These are phyloP conservation scores for Panaeolus cyanescens DNA, from an alignment of 768 basidiomycete genomes.

Conservation along the genomic window DNA sequence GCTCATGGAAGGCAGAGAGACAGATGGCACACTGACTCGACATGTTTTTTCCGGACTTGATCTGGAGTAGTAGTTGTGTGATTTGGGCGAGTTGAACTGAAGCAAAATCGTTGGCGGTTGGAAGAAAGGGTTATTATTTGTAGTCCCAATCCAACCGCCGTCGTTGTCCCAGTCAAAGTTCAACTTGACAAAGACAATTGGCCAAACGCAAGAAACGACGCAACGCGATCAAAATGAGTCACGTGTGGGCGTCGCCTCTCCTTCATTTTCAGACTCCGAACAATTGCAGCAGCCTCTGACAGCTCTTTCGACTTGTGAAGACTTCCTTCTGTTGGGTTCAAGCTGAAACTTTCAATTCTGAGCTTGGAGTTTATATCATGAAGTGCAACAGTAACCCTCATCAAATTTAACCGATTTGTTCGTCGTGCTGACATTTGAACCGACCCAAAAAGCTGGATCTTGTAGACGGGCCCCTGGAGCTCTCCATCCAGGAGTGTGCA, in stretches of 20 bases:
- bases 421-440: no score
- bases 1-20: slow-evolving; percentile 49
- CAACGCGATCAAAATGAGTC: slow-evolving; percentile 2
- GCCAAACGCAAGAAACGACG: background rate
- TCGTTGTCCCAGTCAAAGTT: slow-evolving; percentile 2
- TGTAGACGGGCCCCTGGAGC: no score
- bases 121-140: background rate
- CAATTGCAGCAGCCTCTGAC: background rate
- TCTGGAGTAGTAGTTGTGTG: background rate
- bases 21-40: slow-evolving; percentile 54
- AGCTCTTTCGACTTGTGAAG: no score
- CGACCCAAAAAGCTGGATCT: no score
- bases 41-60: background rate
- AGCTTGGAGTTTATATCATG: no score
- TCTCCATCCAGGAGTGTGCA: no score
- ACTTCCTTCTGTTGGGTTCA: no score
- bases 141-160: slow-evolving; percentile 3
- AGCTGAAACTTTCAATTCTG: no score
- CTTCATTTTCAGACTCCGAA: background rate
- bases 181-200: slow-evolving; percentile 4
- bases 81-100: background rate
- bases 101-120: background rate
- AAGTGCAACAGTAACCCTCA: no score
- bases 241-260: background rate
- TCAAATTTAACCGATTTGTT: no score